phyloP scores from a whole-genome alignment of 208 protist genomes.

The Kentomonas sorsogonicus region DNA sequence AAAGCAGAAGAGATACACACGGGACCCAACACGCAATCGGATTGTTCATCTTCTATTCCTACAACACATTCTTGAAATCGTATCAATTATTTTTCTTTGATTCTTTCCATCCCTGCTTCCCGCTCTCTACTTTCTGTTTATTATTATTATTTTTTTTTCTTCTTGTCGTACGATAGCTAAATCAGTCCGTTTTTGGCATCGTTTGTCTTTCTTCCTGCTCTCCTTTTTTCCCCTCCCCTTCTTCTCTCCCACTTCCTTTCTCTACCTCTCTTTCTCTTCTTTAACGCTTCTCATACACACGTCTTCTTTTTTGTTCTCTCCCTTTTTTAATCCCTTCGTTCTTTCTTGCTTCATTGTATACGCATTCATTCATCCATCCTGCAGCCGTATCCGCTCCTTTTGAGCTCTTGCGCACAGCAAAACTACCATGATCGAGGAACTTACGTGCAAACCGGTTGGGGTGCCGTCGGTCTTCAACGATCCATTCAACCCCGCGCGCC shows the following conservation, averaged over 20 bases:
- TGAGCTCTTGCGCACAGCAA: neutral
- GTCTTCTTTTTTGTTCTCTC: neutral
- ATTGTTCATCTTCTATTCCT: too few relatives aligned
- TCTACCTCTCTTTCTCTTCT: neutral
- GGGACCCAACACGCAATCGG: too few relatives aligned
- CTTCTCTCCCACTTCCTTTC: neutral
- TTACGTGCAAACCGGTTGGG: constrained; percentile 1
- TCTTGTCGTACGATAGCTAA: neutral
- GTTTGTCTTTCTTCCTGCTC: constrained; percentile 3
- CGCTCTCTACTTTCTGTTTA: neutral
- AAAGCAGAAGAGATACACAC: too few relatives aligned
- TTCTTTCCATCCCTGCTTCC: too few relatives aligned
- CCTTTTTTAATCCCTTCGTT: constrained; percentile 12
- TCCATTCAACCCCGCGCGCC: constrained; percentile 7
- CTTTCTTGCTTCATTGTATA: constrained; percentile 13
- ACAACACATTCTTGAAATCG: too few relatives aligned
- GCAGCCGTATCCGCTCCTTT: constrained; percentile 8
- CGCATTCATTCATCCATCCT: neutral
- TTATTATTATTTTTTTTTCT: neutral
- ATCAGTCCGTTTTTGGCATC: neutral
- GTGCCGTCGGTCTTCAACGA: constrained; percentile 10
- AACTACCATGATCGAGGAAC: constrained; percentile 28
- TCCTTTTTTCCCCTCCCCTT: neutral
- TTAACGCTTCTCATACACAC: neutral
- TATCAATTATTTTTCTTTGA: too few relatives aligned